Evolutionary conservation across 495 filamentous ascomycete species (phyloP), one percentile per base, ranked within the genome.

Genomic region (Rhizodiscina lignyota): DNA sequence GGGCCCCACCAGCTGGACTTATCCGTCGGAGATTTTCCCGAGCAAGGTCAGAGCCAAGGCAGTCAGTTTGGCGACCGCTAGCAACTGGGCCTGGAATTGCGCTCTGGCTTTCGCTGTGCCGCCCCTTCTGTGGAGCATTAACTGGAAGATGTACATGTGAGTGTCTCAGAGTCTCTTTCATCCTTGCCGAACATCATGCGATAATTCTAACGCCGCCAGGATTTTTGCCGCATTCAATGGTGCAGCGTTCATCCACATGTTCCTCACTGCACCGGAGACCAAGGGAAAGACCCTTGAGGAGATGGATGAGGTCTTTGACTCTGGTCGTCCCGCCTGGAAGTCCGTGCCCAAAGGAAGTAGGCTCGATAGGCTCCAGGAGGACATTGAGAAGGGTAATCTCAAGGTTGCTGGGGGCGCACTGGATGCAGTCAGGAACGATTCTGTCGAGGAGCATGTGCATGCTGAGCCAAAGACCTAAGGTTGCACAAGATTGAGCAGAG

Each of bases 1-100:
- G 69, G 68, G 66, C 8, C 69, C 67, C 0, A 59, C 61, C 17
- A 63, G 64, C 17, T 80, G 74, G 74, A 67, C 68, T 2, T 77
- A 77, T 49, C 72, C 73, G 0, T 65, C 69, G 8, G 75, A 80
- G 44, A 73, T 80, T 38, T 79, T 70, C 47, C 75, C 76, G 0
- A 53, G 66, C 38, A 72, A 72, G 48, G 64, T 78, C 34, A 69
- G 75, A 37, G 74, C 74, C 21, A 76, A 74, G 39, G 76, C 72
- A 27, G 73, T 77, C 12, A 68, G 70, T 0, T 52, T 80, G 19
- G 58, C 74, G 0, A 79, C 75, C 0, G 71, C 74, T 0, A 64
- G 65, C 2, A 78, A 79, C 46, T 80, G 75, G 75, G 59, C 57
- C 32, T 64, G 55, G 51, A 61, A 61, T 35, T 52, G 44, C 42